Percentiles rank a stretch among this genome's conserved stretches.
Conservation (phyloP, 2,329 filamentous ascomycete genomes). For the Emmonsiellopsis sp. region DNA sequence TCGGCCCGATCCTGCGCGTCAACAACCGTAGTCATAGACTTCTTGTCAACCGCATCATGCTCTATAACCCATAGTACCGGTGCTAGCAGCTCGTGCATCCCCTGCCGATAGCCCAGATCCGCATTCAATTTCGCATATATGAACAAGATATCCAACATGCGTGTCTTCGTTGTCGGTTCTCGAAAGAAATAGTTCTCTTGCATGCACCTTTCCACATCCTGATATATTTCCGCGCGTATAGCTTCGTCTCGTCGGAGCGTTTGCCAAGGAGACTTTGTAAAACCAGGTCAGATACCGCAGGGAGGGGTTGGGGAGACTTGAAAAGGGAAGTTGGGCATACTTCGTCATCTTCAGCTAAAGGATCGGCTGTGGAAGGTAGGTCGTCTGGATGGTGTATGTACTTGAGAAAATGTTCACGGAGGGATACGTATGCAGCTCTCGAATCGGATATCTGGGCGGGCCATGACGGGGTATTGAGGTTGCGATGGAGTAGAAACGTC, state of each 20-base stretch:
- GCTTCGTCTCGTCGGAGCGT: conserved; percentile 76
- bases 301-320: conserved; percentile 16
- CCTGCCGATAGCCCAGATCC: conserved; percentile 84
- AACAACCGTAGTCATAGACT: conserved; percentile 23
- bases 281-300: conserved; percentile 37
- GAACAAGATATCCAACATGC: conserved; percentile 83
- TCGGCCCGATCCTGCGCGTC: conserved; percentile 30
- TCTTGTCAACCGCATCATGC: conserved; percentile 62
- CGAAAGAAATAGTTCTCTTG: conserved; percentile 90
- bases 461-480: conserved; percentile 59
- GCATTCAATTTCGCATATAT: conserved; percentile 91
- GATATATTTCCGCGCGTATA: conserved; percentile 77
- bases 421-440: conserved; percentile 63
- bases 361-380: conserved; percentile 66
- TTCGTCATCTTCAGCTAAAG: conserved; percentile 71
- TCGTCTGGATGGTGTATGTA: conserved; percentile 80
- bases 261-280: conserved; percentile 76
- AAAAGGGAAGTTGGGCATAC: conserved; percentile 34
- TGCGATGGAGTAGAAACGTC: conserved; percentile 73
- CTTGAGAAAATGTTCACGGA: conserved; percentile 66
- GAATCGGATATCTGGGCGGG: conserved; percentile 56
- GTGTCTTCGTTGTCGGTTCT: conserved; percentile 64
- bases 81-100: conserved; percentile 94
- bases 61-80: conserved; percentile 80
- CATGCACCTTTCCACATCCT: conserved; percentile 85